Evolutionary conservation across 2,329 filamentous ascomycete species (phyloP).

Genomic region (Podosphaera leucotricha): DNA sequence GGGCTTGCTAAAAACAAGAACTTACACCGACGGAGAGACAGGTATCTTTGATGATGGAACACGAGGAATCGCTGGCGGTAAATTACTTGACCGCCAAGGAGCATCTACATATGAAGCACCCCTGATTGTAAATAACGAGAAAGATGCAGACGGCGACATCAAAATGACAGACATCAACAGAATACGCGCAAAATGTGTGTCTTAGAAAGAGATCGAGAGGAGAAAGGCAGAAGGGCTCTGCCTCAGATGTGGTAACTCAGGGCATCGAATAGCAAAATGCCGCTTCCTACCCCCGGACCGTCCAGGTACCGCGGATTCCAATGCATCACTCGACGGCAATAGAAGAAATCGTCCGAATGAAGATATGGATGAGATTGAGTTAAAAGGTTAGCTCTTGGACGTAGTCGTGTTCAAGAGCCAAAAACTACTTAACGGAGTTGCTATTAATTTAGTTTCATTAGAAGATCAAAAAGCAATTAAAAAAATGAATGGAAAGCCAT

Average conservation of each 20-base stretch:
- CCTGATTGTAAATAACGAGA: background rate
- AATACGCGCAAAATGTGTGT: background rate
- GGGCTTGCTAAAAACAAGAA: background rate
- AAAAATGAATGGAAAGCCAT: slow-evolving; percentile 1
- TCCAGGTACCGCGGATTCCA: background rate
- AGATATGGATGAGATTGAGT: background rate
- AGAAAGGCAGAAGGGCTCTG: background rate
- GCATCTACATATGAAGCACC: background rate
- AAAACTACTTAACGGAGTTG: background rate
- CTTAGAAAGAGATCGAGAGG: background rate
- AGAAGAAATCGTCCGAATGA: background rate
- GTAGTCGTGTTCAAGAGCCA: background rate
- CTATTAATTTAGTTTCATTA: background rate
- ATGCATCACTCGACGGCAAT: background rate
- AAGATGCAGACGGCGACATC: background rate
- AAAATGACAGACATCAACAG: background rate
- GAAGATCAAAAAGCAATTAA: background rate
- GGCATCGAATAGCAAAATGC: background rate
- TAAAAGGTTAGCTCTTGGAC: background rate
- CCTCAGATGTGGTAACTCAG: background rate
- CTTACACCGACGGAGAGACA: background rate
- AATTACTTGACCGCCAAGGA: background rate
- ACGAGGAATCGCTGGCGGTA: no score
- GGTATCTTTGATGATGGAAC: background rate
- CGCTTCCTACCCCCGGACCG: background rate